These are phyloP conservation scores for Fusarium sp. DNA, from an alignment of 2,329 filamentous ascomycete species.

Conservation along the genomic window DNA sequence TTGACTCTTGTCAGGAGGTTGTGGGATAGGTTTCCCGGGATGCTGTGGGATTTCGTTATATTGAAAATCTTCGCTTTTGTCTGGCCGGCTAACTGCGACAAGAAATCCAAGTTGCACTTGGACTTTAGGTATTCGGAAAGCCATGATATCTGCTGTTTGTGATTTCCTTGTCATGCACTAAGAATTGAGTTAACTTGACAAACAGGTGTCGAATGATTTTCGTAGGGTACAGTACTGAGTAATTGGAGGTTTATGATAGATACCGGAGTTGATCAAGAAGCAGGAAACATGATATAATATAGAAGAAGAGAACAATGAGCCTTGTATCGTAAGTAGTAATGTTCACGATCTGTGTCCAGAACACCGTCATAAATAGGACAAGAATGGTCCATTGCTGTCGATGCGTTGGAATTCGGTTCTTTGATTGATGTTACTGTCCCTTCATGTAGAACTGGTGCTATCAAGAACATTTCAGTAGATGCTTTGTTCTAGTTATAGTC, in stretches of 20 bases:
- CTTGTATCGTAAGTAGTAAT: background rate
- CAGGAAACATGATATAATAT: background rate
- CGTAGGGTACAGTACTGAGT: background rate
- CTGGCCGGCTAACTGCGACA: background rate
- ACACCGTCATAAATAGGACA: background rate
- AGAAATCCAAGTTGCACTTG: constrained; percentile 13
- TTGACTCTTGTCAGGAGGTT: background rate
- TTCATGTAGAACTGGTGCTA: background rate
- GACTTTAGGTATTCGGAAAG: background rate
- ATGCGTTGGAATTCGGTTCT: background rate
- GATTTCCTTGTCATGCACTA: background rate
- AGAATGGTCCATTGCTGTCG: background rate
- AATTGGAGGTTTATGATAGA: background rate
- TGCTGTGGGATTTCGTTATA: background rate
- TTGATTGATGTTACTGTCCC: background rate
- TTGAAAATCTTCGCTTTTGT: background rate
- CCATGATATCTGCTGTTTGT: background rate
- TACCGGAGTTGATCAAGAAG: background rate
- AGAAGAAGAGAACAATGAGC: background rate
- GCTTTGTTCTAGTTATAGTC: background rate
- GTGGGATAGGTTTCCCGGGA: background rate
- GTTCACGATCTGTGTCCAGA: background rate
- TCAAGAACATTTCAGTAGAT: background rate
- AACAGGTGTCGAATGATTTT: background rate
- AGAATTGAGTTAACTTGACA: background rate